These are phyloP conservation scores for Phytopythium helicoides DNA, from an alignment of 352 stramenopile species.

Conservation along the genomic window DNA sequence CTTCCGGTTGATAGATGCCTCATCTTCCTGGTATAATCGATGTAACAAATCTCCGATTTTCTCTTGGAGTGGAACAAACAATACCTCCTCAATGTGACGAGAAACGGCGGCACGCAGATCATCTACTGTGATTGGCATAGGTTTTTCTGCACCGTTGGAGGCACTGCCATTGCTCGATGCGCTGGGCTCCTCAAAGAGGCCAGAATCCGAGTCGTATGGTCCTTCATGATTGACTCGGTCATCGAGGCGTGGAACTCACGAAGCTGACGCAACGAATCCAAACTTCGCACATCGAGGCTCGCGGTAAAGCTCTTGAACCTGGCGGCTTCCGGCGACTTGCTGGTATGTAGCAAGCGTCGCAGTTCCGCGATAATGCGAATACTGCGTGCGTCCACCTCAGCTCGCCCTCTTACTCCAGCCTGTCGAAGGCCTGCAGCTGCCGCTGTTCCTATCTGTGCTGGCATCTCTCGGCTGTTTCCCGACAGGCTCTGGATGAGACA, in stretches of 20 bases:
- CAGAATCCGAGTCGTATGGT: constrained; percentile 64
- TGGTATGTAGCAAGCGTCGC: constrained; percentile 71
- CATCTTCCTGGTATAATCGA: constrained; percentile 69
- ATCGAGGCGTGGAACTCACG: constrained; percentile 61
- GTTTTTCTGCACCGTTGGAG: background rate
- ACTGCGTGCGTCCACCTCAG: constrained; percentile 56
- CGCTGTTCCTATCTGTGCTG: constrained; percentile 27
- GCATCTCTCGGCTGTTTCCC: constrained; percentile 35
- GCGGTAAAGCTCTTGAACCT: constrained; percentile 71
- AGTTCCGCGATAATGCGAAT: constrained; percentile 85
- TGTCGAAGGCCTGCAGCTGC: constrained; percentile 33
- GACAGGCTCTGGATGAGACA: constrained; percentile 75
- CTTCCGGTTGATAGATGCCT: constrained; percentile 78
- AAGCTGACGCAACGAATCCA: constrained; percentile 45
- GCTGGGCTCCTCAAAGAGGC: constrained; percentile 44
- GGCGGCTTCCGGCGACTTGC: constrained; percentile 64
- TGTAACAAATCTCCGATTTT: constrained; percentile 56
- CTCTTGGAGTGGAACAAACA: constrained; percentile 68
- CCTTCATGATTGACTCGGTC: constrained; percentile 60
- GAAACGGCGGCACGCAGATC: constrained; percentile 60
- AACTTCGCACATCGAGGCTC: constrained; percentile 47
- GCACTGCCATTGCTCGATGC: constrained; percentile 11
- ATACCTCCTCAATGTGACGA: constrained; percentile 79
- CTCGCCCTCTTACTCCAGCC: constrained; percentile 20
- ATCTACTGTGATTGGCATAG: constrained; percentile 42